These are phyloP conservation scores for Ophiostoma quercus DNA, from an alignment of 2,329 filamentous ascomycete genomes.

Conservation along the genomic window DNA sequence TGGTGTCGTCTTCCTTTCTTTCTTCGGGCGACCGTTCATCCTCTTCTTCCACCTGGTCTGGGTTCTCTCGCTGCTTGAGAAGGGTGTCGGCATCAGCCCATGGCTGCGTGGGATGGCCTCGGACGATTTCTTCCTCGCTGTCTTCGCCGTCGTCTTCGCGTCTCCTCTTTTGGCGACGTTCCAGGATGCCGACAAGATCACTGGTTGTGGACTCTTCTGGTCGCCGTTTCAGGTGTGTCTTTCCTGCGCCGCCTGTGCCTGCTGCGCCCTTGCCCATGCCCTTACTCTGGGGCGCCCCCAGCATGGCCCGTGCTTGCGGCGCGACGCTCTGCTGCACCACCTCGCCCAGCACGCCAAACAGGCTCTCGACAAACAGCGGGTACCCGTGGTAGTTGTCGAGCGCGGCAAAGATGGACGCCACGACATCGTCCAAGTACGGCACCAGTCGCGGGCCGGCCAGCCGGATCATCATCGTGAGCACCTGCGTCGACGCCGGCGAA, in stretches of 20 bases:
- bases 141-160: slow-evolving; percentile 26
- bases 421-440: slow-evolving; percentile 85
- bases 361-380: slow-evolving; percentile 71
- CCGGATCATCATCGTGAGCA: slow-evolving; percentile 88
- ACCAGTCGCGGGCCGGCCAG: slow-evolving; percentile 76
- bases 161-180: slow-evolving; percentile 31
- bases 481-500: slow-evolving; percentile 83
- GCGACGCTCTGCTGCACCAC: slow-evolving; percentile 77
- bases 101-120: slow-evolving; percentile 36
- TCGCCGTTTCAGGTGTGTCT: neutral
- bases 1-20: slow-evolving; percentile 32
- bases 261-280: slow-evolving; percentile 25
- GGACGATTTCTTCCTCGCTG: slow-evolving; percentile 29
- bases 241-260: neutral
- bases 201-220: neutral
- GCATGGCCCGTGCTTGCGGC: slow-evolving; percentile 40
- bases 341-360: slow-evolving; percentile 77
- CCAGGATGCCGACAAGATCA: slow-evolving; percentile 22
- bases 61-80: slow-evolving; percentile 26
- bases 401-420: slow-evolving; percentile 84
- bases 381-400: slow-evolving; percentile 97
- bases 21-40: slow-evolving; percentile 35
- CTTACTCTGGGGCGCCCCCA: slow-evolving; percentile 35
- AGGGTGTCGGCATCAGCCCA: slow-evolving; percentile 35
- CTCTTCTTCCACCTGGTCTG: slow-evolving; percentile 31